Conservation (phyloP, 2,329 filamentous ascomycete species). For the Calcarisporium arbuscula region DNA sequence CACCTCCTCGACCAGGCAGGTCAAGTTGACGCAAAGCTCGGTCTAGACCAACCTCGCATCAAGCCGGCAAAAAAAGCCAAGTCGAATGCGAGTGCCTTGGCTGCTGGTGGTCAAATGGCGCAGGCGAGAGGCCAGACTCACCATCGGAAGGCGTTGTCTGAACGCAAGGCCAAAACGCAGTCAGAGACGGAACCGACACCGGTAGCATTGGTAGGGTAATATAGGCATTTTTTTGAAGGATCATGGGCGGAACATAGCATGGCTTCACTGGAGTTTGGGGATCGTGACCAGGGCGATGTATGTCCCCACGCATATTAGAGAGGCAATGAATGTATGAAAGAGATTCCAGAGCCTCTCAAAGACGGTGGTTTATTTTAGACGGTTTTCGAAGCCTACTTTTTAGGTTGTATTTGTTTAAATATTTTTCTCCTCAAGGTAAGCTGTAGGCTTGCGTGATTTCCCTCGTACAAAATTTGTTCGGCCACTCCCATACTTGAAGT, state of each 20-base stretch:
- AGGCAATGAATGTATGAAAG: too few species aligned
- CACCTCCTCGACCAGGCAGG: slow-evolving; percentile 58
- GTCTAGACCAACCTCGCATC: slow-evolving; percentile 45
- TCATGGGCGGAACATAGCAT: background rate
- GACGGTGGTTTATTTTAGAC: too few species aligned
- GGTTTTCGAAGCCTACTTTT: too few species aligned
- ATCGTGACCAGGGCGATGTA: too few species aligned
- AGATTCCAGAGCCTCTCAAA: too few species aligned
- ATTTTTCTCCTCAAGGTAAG: too few species aligned
- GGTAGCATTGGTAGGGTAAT: slow-evolving; percentile 15
- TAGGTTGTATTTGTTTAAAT: too few species aligned
- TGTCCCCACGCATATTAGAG: too few species aligned
- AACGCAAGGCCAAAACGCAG: slow-evolving; percentile 19
- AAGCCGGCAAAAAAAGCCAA: slow-evolving; percentile 22
- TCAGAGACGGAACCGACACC: slow-evolving; percentile 15
- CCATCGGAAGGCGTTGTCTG: slow-evolving; percentile 29
- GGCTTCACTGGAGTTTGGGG: background rate
- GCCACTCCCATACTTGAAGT: too few species aligned
- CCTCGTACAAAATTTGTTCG: too few species aligned
- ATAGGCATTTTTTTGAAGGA: slow-evolving; percentile 2
- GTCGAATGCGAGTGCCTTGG: slow-evolving; percentile 35
- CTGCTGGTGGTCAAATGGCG: slow-evolving; percentile 41
- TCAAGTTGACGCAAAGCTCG: slow-evolving; percentile 58
- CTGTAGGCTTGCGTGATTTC: too few species aligned
- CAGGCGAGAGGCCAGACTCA: slow-evolving; percentile 28